A percentile compares a stretch with the other conserved stretches of the same genome.
Conservation (phyloP, 2,329 filamentous ascomycete species). For the Sarocladium brachiariae region DNA sequence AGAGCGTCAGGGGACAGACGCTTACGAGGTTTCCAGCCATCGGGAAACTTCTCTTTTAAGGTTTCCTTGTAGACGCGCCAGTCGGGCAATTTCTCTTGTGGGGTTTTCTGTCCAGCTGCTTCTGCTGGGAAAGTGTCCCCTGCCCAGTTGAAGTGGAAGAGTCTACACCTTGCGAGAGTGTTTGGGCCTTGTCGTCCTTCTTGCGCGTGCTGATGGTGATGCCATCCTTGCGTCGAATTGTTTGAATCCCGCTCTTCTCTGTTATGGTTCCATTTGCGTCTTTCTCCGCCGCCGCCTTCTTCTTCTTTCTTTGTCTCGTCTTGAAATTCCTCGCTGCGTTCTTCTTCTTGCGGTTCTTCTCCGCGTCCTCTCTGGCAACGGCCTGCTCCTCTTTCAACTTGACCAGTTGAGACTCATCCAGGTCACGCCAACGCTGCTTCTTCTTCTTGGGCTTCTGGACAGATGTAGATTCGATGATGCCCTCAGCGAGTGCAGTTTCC, state of each 20-base stretch:
- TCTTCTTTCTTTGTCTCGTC: background rate
- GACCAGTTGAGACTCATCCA: background rate
- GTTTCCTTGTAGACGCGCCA: slow-evolving; percentile 76
- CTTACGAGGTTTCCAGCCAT: slow-evolving; percentile 77
- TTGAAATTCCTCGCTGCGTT: background rate
- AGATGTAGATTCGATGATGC: slow-evolving; percentile 12
- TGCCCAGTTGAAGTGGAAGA: background rate
- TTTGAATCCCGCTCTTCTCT: background rate
- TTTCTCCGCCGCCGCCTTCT: background rate
- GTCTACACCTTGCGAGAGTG: background rate
- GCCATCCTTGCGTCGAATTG: background rate
- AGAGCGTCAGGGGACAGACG: slow-evolving; percentile 86
- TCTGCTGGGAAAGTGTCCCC: background rate
- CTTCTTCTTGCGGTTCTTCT: background rate
- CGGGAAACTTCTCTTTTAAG: slow-evolving; percentile 69
- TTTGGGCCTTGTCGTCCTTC: background rate
- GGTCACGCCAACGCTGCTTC: slow-evolving; percentile 2
- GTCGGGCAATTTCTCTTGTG: slow-evolving; percentile 28
- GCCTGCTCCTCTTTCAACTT: background rate
- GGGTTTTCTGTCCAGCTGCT: slow-evolving; percentile 3
- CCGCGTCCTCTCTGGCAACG: background rate
- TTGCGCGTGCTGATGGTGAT: slow-evolving; percentile 3
- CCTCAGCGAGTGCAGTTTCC: background rate
- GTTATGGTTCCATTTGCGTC: background rate
- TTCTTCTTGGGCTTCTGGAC: slow-evolving; percentile 9